Percentiles rank a stretch among this genome's conserved stretches.
phyloP scores from a whole-genome alignment of 78 protist species.

The Cavenderia fasciculata region DNA sequence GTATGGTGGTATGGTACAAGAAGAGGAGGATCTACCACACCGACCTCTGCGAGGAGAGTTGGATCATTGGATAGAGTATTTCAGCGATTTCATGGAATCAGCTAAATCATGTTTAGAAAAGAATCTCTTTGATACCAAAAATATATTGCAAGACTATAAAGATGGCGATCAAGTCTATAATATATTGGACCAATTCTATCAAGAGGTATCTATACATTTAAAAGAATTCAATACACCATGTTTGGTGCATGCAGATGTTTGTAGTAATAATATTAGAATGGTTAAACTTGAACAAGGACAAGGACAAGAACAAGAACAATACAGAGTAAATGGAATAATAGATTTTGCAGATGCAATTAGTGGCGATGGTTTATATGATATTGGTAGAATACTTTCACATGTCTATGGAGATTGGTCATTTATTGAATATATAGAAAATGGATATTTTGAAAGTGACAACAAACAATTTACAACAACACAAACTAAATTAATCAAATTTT shows the following conservation, averaged over 20 bases:
- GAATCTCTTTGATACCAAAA: too few relatives aligned
- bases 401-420: slow-evolving; percentile 44
- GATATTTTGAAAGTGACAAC: background rate
- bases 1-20: slow-evolving; percentile 7
- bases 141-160: background rate
- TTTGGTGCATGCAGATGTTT: slow-evolving; percentile 58
- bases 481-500: slow-evolving; percentile 15
- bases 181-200: background rate
- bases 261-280: slow-evolving; percentile 61
- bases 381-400: slow-evolving; percentile 64
- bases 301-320: background rate
- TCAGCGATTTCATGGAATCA: background rate
- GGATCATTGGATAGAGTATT: slow-evolving; percentile 6
- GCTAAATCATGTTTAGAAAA: background rate
- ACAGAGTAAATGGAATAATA: slow-evolving; percentile 39
- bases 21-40: background rate
- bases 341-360: slow-evolving; percentile 48
- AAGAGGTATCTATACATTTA: background rate
- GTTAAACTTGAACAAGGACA: background rate
- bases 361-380: slow-evolving; percentile 73
- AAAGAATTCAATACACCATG: background rate
- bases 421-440: slow-evolving; percentile 27
- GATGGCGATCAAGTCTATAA: background rate
- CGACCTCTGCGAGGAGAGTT: background rate
- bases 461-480: background rate